A percentile compares a stretch with the other conserved stretches of the same genome.
Evolutionary conservation across 2,329 filamentous ascomycete genomes (phyloP).

Genomic region (Diaporthe sp.): DNA sequence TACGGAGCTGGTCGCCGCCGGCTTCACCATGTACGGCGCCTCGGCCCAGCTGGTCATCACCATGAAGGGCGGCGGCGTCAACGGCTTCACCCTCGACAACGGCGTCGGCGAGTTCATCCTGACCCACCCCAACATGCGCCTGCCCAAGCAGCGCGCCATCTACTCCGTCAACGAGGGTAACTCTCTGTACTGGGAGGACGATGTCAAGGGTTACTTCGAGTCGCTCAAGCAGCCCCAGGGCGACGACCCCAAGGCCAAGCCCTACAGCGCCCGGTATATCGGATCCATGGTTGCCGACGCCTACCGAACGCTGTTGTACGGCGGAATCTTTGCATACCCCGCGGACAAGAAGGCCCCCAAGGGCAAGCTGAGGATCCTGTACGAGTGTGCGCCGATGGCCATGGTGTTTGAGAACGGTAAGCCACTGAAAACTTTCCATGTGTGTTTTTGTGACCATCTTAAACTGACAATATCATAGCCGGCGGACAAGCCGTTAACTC

Average conservation of each 20-base stretch:
- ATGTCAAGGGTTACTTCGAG: constrained; percentile 89
- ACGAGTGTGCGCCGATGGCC: constrained; percentile 99
- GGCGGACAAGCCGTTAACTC: constrained; percentile 94
- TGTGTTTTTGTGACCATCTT: too few species aligned
- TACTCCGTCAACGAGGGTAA: constrained; percentile 99
- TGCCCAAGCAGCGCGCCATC: constrained; percentile 85
- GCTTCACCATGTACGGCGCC: constrained; percentile 99
- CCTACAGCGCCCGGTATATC: constrained; percentile 95
- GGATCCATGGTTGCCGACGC: constrained; percentile 99
- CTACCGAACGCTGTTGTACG: constrained; percentile 94
- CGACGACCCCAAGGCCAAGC: constrained; percentile 84
- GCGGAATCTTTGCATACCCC: constrained; percentile 97
- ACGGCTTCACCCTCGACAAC: constrained; percentile 98
- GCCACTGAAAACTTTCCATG: too few species aligned
- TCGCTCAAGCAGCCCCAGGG: constrained; percentile 83
- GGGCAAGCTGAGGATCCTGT: constrained; percentile 96
- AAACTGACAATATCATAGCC: constrained; percentile 65
- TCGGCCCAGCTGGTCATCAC: constrained; percentile 97
- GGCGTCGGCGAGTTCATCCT: constrained; percentile 98
- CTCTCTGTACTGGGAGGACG: constrained; percentile 94
- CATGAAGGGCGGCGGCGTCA: constrained; percentile 92
- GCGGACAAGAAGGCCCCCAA: constrained; percentile 98
- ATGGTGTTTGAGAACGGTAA: constrained; percentile 98
- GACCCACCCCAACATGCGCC: constrained; percentile 93
- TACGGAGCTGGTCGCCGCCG: constrained; percentile 90